phyloP scores from a whole-genome alignment of 192 early-diverging fungal genomes.

The Coemansia sp. region DNA sequence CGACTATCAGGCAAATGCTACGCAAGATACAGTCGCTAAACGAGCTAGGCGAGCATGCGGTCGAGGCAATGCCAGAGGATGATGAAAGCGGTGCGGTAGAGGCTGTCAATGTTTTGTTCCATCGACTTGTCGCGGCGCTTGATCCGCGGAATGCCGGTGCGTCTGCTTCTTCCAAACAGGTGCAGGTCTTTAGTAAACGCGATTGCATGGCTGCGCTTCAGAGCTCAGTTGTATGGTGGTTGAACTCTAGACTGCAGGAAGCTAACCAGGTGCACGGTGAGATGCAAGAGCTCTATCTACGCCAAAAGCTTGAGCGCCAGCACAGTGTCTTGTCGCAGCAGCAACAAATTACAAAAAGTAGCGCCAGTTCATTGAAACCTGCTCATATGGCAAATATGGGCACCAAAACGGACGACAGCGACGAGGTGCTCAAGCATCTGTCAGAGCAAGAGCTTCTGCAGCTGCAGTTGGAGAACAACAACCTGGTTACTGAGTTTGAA shows the following conservation, averaged over 20 bases:
- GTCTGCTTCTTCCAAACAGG: neutral
- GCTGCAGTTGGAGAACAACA: constrained; percentile 68
- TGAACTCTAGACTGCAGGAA: constrained; percentile 67
- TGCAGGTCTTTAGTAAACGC: constrained; percentile 31
- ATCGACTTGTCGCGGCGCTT: constrained; percentile 44
- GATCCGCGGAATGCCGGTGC: constrained; percentile 37
- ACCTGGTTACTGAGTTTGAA: constrained; percentile 70
- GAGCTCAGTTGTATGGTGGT: constrained; percentile 65
- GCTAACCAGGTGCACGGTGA: constrained; percentile 69
- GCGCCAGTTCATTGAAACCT: neutral
- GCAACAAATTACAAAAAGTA: neutral
- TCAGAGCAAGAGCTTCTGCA: constrained; percentile 57
- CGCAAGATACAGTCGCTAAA: constrained; percentile 60
- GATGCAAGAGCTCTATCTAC: constrained; percentile 68
- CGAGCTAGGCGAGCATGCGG: constrained; percentile 51
- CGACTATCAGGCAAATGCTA: constrained; percentile 59
- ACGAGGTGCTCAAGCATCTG: constrained; percentile 59
- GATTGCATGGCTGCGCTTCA: constrained; percentile 66
- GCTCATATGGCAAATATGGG: neutral
- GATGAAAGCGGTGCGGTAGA: neutral
- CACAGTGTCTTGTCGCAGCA: constrained; percentile 30
- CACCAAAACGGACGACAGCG: constrained; percentile 25
- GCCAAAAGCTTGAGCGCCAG: constrained; percentile 68
- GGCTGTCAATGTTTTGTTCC: constrained; percentile 36
- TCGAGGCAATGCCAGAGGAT: constrained; percentile 28